Percentiles rank a stretch among this genome's conserved stretches.
Evolutionary conservation across 257 asterid genomes (phyloP).

Genomic region (Henckelia pumila): DNA sequence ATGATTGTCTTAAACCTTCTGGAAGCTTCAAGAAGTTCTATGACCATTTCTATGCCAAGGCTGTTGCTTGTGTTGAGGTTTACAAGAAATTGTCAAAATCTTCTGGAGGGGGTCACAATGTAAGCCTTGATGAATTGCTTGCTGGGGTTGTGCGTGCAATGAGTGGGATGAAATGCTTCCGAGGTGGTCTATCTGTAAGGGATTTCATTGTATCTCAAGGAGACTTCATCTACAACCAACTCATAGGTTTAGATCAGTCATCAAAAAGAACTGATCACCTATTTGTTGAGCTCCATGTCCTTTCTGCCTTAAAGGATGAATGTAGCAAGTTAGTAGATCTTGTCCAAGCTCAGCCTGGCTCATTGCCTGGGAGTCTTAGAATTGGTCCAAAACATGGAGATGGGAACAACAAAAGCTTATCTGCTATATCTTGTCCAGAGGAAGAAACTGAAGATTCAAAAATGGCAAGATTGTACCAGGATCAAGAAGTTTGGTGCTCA

Average conservation of each 20-base stretch:
- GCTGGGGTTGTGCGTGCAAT: conserved; percentile 86
- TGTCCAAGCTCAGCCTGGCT: conserved; percentile 36
- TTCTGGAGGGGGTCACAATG: conserved; percentile 55
- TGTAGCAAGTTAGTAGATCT: conserved; percentile 34
- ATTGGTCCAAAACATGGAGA: conserved; percentile 48
- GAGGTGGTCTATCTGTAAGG: conserved; percentile 59
- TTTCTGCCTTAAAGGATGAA: conserved; percentile 68
- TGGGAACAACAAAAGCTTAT: conserved; percentile 29
- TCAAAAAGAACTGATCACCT: conserved; percentile 52
- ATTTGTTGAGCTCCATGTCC: conserved; percentile 59
- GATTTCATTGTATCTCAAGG: conserved; percentile 86
- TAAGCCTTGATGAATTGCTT: conserved; percentile 82
- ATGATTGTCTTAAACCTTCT: conserved; percentile 81
- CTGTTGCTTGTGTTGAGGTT: conserved; percentile 73
- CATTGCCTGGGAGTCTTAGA: conserved; percentile 45
- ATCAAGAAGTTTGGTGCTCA: conserved; percentile 75
- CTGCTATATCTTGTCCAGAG: conserved; percentile 31
- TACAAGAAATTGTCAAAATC: conserved; percentile 69
- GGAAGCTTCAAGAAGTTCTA: conserved; percentile 69
- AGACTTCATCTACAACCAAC: conserved; percentile 76
- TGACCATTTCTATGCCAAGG: conserved; percentile 80
- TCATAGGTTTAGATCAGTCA: conserved; percentile 81
- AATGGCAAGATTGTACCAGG: conserved; percentile 77
- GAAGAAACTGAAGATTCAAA: conserved; percentile 69
- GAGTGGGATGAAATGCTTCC: conserved; percentile 71